Base-by-base conservation (phyloP, 805 yeast species). In the Kregervanrija delftensis region DNA sequence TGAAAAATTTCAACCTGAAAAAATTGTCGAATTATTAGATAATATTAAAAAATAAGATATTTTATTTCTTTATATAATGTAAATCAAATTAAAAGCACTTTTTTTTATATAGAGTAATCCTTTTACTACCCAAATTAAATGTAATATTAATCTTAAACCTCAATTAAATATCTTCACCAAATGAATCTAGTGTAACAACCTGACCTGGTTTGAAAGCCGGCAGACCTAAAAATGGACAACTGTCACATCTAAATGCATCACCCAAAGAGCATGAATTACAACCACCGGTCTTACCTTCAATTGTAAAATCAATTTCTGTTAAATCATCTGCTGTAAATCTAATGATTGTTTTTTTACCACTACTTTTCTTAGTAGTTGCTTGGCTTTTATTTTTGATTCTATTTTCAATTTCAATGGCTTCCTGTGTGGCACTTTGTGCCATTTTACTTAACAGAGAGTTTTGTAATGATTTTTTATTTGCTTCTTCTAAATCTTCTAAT, bases 201-300 rank as follows among this genome's bases (percentile, higher is more conserved):
- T 93, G 95, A 42, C 99, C 99, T 1, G 98, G 99, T 66, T 89
- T 89, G 75, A 93, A 93, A 3, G 99, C 97, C 12, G 99, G 99
- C 39, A 93, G 71, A 0, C 99, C 99, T 53, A 93, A 69, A 66
- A 83, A 93, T 35, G 99, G 99, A 67, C 99, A 93, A 2, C 98
- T 97, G 54, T 90, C 96, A 64, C 99, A 93, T 59, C 99, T 74
- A 69, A 93, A 93, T 0, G 99, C 99, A 64, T 93, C 99, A 37
- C 99, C 99, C 41, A 93, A 73, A 0, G 98, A 82, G 68, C 99
- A 93, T 10, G 96, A 86, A 22, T 96, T 96, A 69, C 99, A 93
- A 3, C 97, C 96, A 32, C 97, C 97, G 11, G 95, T 84, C 59
- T 91, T 91, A 35, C 98, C 98, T 52, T 90, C 88, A n/a, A 90